A percentile compares a stretch with the other conserved stretches of the same genome.
Conservation (phyloP, 2,329 filamentous ascomycete genomes). For the Fusarium nurragi region DNA sequence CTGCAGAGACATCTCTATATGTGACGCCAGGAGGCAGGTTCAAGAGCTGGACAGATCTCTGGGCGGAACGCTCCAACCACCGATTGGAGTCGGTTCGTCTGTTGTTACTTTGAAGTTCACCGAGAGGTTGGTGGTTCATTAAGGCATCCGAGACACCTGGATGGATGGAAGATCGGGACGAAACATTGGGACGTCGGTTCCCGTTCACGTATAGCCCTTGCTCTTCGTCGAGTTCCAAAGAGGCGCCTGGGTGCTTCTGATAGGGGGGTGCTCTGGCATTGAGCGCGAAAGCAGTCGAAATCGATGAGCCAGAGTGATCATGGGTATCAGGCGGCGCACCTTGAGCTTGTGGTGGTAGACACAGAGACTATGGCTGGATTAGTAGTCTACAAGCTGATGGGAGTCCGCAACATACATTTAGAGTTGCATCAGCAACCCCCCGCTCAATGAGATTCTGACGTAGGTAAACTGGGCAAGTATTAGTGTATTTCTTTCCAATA, state of each 20-base stretch:
- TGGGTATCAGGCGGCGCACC: neutral
- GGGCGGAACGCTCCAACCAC: constrained; percentile 50
- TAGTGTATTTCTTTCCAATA: neutral
- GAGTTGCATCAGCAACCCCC: constrained; percentile 58
- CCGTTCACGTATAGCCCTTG: neutral
- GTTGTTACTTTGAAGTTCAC: neutral
- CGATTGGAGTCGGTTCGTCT: neutral
- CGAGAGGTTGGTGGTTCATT: neutral
- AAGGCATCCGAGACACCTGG: neutral
- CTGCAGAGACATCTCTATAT: constrained; percentile 70
- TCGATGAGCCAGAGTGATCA: neutral
- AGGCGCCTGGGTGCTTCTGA: neutral
- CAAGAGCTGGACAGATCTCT: constrained; percentile 69
- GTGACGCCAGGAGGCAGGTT: constrained; percentile 71
- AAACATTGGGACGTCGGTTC: neutral
- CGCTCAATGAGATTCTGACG: constrained; percentile 59
- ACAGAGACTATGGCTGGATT: constrained; percentile 18
- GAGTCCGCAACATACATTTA: constrained; percentile 53
- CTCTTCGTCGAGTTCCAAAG: neutral
- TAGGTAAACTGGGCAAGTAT: constrained; percentile 33
- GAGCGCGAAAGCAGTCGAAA: neutral
- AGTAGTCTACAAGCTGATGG: neutral
- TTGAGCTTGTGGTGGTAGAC: constrained; percentile 4
- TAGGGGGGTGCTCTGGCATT: neutral
- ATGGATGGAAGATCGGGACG: neutral